Evolutionary conservation across 352 stramenopile species (phyloP).

Genomic region (Pythium chondricola): DNA sequence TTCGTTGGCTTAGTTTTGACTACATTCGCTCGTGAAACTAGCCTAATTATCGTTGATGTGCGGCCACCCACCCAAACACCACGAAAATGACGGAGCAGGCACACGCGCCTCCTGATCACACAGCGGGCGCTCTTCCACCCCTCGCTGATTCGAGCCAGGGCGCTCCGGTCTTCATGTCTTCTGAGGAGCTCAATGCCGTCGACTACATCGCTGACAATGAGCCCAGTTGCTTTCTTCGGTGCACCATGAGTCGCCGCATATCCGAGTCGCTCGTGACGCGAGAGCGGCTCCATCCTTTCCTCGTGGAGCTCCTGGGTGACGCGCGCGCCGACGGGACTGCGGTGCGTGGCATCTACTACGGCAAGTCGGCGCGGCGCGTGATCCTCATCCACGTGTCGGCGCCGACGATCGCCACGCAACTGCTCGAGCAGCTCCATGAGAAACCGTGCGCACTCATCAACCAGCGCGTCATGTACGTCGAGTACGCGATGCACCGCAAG

Average conservation of each 20-base stretch:
- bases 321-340: neutral
- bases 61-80: too few relatives aligned
- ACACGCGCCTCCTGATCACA: neutral
- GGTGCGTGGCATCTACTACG: conserved; percentile 50
- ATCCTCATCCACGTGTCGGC: conserved; percentile 44
- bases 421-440: conserved; percentile 47
- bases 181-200: conserved; percentile 12
- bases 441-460: conserved; percentile 50
- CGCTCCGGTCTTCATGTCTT: neutral
- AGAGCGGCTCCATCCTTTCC: conserved; percentile 41
- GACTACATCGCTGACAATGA: conserved; percentile 49
- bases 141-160: neutral
- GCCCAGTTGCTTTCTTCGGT: conserved; percentile 52
- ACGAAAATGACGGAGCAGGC: conserved; percentile 2
- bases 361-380: conserved; percentile 41
- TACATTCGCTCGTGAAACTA: too few relatives aligned
- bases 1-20: too few relatives aligned
- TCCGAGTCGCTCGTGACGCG: conserved; percentile 41
- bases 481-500: conserved; percentile 61
- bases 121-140: neutral
- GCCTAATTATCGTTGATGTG: too few relatives aligned
- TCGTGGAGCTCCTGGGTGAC: conserved; percentile 24
- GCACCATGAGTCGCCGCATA: conserved; percentile 70
- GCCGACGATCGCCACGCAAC: conserved; percentile 11
- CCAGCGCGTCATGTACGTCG: conserved; percentile 61